phyloP scores from a whole-genome alignment of 768 basidiomycete genomes.

The Suillus fuscotomentosus region DNA sequence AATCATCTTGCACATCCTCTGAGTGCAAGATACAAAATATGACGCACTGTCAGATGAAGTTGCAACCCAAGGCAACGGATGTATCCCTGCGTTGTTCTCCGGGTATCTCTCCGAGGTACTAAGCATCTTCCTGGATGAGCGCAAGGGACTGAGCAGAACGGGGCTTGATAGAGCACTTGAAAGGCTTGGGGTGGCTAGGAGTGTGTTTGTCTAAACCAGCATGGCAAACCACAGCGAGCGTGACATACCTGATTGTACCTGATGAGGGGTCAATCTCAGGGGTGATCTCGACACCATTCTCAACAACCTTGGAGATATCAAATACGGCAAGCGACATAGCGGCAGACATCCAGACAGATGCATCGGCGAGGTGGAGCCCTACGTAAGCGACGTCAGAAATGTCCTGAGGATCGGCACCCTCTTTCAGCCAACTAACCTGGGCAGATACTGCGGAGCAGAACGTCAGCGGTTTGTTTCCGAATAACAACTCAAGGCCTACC shows the following conservation, averaged over 20 bases:
- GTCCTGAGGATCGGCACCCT: slow-evolving; percentile 13
- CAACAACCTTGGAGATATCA: slow-evolving; percentile 36
- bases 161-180: slow-evolving; percentile 52
- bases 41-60: not conserved
- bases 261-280: slow-evolving; percentile 53
- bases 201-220: not conserved
- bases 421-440: slow-evolving; percentile 20
- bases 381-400: slow-evolving; percentile 6
- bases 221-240: too few species aligned
- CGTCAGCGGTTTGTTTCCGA: slow-evolving; percentile 8
- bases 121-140: slow-evolving; percentile 42
- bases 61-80: not conserved
- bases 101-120: not conserved
- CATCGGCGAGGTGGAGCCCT: slow-evolving; percentile 46
- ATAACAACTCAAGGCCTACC: slow-evolving; percentile 31
- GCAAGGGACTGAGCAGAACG: slow-evolving; percentile 48
- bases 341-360: slow-evolving; percentile 38
- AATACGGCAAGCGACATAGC: slow-evolving; percentile 42
- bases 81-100: not conserved
- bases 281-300: slow-evolving; percentile 40
- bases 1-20: not conserved
- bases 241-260: slow-evolving; percentile 51
- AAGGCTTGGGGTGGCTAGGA: slow-evolving; percentile 16
- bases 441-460: slow-evolving; percentile 19
- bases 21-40: not conserved